A percentile compares a stretch with the other conserved stretches of the same genome.
Evolutionary conservation across 2,329 filamentous ascomycete species (phyloP).

Genomic region (Aureobasidium sp.): DNA sequence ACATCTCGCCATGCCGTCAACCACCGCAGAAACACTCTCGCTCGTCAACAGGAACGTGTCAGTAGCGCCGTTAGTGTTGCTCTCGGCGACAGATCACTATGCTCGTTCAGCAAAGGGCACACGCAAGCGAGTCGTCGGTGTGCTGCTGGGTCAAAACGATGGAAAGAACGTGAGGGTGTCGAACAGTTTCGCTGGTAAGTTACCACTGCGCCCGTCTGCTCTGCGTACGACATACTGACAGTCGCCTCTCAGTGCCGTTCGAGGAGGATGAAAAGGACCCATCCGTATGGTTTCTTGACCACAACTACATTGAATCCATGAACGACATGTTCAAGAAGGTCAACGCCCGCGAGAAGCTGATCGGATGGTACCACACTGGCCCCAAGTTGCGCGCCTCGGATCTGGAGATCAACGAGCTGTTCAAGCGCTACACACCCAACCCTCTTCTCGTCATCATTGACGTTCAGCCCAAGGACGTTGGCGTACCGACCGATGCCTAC

Average conservation of each 20-base stretch:
- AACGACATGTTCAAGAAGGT: conserved; percentile 99
- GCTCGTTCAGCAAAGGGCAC: conserved; percentile 88
- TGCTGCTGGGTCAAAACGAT: conserved; percentile 90
- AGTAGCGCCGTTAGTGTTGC: conserved; percentile 92
- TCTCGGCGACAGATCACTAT: conserved; percentile 97
- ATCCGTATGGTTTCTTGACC: conserved; percentile 97
- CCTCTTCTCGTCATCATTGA: conserved; percentile 96
- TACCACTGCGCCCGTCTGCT: conserved; percentile 12
- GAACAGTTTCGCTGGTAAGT: conserved; percentile 93
- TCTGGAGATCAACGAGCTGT: conserved; percentile 98
- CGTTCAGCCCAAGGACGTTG: conserved; percentile 95
- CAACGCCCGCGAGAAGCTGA: conserved; percentile 96
- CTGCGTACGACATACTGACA: conserved; percentile 14
- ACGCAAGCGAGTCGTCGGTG: conserved; percentile 83
- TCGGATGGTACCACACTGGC: conserved; percentile 99
- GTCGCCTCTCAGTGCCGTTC: conserved; percentile 66
- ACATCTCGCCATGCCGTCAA: conserved; percentile 70
- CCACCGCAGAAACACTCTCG: conserved; percentile 91
- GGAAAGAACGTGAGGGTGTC: conserved; percentile 94
- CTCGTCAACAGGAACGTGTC: conserved; percentile 93
- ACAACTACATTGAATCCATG: conserved; percentile 99
- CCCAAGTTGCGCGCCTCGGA: conserved; percentile 95
- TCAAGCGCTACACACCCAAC: conserved; percentile 98
- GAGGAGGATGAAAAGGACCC: conserved; percentile 99
- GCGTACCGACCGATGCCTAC: conserved; percentile 96